Percentiles rank a stretch among this genome's conserved stretches.
These are phyloP conservation scores for Ophiostoma sp. DNA, from an alignment of 2,329 filamentous ascomycete genomes.

Conservation along the genomic window DNA sequence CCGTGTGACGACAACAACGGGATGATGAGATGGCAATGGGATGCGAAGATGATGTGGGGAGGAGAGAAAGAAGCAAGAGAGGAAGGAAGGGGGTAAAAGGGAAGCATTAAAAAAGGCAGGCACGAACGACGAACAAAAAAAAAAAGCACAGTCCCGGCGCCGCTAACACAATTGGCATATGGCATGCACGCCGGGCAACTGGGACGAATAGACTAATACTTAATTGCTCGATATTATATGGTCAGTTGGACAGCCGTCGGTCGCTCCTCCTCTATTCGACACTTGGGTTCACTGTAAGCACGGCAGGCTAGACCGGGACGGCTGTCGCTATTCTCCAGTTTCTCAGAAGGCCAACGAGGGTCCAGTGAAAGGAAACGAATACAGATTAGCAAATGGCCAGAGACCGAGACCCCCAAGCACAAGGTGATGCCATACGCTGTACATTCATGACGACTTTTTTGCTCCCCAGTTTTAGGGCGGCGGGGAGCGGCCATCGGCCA, in stretches of 20 bases:
- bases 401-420: conserved; percentile 7
- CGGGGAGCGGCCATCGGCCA: conserved; percentile 20
- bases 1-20: conserved; percentile 17
- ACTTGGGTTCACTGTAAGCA: conserved; percentile 7
- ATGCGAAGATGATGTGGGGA: conserved; percentile 4
- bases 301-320: conserved; percentile 20
- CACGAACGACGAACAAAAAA: conserved; percentile 12
- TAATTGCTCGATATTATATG: conserved; percentile 22
- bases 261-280: conserved; percentile 17
- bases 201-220: conserved; percentile 17
- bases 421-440: conserved; percentile 17
- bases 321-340: conserved; percentile 22
- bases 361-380: conserved; percentile 4
- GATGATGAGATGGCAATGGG: conserved; percentile 2
- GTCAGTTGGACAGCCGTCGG: conserved; percentile 15
- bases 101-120: conserved; percentile 12
- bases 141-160: conserved; percentile 17
- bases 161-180: conserved; percentile 20
- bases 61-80: neutral
- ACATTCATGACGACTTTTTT: conserved; percentile 21
- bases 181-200: conserved; percentile 19
- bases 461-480: neutral
- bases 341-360: conserved; percentile 2
- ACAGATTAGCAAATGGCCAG: neutral
- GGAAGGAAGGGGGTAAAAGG: conserved; percentile 7